phyloP scores from a whole-genome alignment of 2,329 filamentous ascomycete species.

The Nakataea oryzae region DNA sequence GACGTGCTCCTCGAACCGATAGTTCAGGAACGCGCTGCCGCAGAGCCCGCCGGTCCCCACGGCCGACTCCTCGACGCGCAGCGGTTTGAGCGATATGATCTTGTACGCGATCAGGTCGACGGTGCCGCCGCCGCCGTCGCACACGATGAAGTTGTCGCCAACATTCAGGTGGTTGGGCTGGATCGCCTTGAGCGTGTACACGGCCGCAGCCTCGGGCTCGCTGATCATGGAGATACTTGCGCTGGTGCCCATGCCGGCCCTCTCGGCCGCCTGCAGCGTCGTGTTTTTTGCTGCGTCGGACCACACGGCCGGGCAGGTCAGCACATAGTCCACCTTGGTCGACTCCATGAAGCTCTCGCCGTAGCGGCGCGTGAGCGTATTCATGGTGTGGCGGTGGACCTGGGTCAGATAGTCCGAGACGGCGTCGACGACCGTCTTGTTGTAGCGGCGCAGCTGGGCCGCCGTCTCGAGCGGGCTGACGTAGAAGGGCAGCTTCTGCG shows the following conservation, averaged over 20 bases:
- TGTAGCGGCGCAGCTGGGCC: conserved; percentile 61
- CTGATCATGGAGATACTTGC: conserved; percentile 69
- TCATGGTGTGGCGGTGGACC: conserved; percentile 69
- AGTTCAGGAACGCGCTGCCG: conserved; percentile 71
- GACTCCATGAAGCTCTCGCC: conserved; percentile 69
- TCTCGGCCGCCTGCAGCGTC: conserved; percentile 65
- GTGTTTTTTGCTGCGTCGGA: conserved; percentile 79
- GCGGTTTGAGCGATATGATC: conserved; percentile 60
- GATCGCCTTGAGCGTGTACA: conserved; percentile 71
- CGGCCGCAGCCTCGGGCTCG: conserved; percentile 70
- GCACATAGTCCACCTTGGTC: conserved; percentile 67
- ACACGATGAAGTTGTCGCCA: conserved; percentile 55
- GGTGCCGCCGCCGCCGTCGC: conserved; percentile 52
- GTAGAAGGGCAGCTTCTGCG: conserved; percentile 72
- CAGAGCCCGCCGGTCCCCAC: conserved; percentile 71
- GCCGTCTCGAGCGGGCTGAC: conserved; percentile 69
- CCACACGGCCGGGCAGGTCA: conserved; percentile 79
- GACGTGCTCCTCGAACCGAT: conserved; percentile 71
- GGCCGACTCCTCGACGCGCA: conserved; percentile 68
- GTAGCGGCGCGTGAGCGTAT: conserved; percentile 63
- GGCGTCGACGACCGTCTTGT: conserved; percentile 69
- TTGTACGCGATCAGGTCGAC: conserved; percentile 76
- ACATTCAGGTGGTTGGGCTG: conserved; percentile 63
- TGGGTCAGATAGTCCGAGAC: conserved; percentile 72
- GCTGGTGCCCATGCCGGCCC: conserved; percentile 64